Conservation (phyloP, 257 asterid genomes). For the Salvia splendens region DNA sequence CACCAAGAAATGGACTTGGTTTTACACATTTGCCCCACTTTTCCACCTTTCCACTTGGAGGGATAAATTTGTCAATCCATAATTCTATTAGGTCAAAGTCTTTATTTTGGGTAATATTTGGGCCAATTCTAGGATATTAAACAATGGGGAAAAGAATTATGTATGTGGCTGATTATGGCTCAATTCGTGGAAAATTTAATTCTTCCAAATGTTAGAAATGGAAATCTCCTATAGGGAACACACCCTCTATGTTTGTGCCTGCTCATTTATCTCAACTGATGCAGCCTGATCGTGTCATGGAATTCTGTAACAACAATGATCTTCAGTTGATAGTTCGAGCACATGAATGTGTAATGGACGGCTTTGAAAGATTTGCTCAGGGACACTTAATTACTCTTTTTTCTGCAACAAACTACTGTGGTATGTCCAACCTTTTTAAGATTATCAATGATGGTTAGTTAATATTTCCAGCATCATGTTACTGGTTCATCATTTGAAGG, state of each 20-base stretch:
- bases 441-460: neutral
- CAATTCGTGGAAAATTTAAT: too few species aligned
- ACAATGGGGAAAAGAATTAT: too few species aligned
- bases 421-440: constrained; percentile 41
- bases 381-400: constrained; percentile 93
- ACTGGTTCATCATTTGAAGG: constrained; percentile 9
- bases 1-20: too few species aligned
- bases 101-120: too few species aligned
- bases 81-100: too few species aligned
- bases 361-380: constrained; percentile 98
- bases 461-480: neutral
- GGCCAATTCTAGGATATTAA: too few species aligned
- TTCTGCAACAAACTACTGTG: constrained; percentile 98
- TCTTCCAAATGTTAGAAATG: too few species aligned
- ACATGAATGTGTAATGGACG: constrained; percentile 99
- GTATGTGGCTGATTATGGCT: too few species aligned
- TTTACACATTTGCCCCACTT: too few species aligned
- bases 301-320: constrained; percentile 94
- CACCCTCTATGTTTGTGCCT: neutral
- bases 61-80: too few species aligned
- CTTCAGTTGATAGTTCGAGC: constrained; percentile 94
- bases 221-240: too few species aligned
- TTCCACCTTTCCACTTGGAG: too few species aligned
- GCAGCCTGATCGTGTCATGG: constrained; percentile 99
- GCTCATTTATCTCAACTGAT: constrained; percentile 27